Conservation (phyloP, 352 stramenopile genomes). For the Blastocystis sp. region DNA sequence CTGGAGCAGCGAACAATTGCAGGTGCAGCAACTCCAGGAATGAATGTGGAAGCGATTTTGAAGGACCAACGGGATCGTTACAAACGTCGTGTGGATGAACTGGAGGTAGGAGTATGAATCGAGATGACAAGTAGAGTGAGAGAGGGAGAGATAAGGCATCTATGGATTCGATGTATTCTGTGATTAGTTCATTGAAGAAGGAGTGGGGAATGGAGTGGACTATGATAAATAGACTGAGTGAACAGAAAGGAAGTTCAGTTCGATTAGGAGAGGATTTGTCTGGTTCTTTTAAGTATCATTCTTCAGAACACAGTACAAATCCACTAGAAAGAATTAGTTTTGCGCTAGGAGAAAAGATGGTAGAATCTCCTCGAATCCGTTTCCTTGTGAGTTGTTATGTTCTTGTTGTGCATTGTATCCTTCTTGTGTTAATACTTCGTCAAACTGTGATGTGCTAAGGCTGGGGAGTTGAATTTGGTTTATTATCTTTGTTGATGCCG, state of each 20-base stretch:
- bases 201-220: not conserved
- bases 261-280: not conserved
- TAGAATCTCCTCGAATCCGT: not conserved
- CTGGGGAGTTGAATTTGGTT: no score
- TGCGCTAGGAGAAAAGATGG: not conserved
- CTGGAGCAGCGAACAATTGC: conserved; percentile 37
- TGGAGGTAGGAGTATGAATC: not conserved
- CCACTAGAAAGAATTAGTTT: conserved; percentile 9
- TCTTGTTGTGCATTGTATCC: conserved; percentile 8
- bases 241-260: not conserved
- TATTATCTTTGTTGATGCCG: no score
- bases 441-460: no score
- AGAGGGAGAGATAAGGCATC: not conserved
- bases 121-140: not conserved
- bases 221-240: conserved; percentile 6
- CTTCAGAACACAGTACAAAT: not conserved
- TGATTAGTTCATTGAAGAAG: conserved; percentile 2
- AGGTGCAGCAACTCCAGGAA: not conserved
- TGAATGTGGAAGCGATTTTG: conserved; percentile 45
- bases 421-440: not conserved
- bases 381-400: not conserved
- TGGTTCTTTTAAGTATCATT: conserved; percentile 23
- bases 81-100: conserved; percentile 49
- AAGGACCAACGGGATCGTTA: conserved; percentile 41
- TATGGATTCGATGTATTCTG: conserved; percentile 29